phyloP scores from a whole-genome alignment of 352 stramenopile species.

The Globisporangium ultimum region DNA sequence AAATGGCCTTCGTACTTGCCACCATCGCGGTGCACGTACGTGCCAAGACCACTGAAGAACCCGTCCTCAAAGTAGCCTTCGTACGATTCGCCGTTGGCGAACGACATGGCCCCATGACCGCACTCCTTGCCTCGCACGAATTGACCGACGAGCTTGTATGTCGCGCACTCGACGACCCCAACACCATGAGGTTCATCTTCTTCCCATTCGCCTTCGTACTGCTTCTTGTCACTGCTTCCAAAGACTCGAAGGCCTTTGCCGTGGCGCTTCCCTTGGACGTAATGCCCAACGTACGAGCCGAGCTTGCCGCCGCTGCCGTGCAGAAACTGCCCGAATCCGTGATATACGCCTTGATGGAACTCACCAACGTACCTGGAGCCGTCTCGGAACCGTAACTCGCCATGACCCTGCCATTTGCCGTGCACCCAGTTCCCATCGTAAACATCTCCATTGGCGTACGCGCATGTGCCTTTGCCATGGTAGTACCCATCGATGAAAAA shows the following conservation, averaged over 20 bases:
- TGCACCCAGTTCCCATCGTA: conserved; percentile 67
- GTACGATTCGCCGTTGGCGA: conserved; percentile 66
- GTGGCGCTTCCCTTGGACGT: conserved; percentile 43
- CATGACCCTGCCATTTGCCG: conserved; percentile 53
- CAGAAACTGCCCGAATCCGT: conserved; percentile 56
- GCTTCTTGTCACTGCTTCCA: conserved; percentile 25
- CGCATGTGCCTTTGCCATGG: conserved; percentile 49
- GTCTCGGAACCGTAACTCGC: conserved; percentile 40
- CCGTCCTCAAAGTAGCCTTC: conserved; percentile 54
- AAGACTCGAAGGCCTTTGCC: conserved; percentile 64
- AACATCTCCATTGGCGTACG: conserved; percentile 57
- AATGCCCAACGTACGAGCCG: conserved; percentile 67
- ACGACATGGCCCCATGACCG: conserved; percentile 54
- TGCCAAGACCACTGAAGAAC: conserved; percentile 43
- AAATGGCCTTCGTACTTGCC: conserved; percentile 59
- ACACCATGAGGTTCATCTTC: conserved; percentile 56
- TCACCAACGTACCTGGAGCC: conserved; percentile 56
- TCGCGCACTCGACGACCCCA: conserved; percentile 46
- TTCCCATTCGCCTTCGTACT: conserved; percentile 70
- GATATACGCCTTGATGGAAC: conserved; percentile 45
- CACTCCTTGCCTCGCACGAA: conserved; percentile 49
- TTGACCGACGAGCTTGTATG: conserved; percentile 55
- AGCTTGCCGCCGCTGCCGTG: conserved; percentile 39
- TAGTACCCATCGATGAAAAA: conserved; percentile 48
- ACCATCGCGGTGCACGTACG: conserved; percentile 41